Evolutionary conservation across 371 early-diverging fungal species (phyloP).

Genomic region (Mucor indicus): DNA sequence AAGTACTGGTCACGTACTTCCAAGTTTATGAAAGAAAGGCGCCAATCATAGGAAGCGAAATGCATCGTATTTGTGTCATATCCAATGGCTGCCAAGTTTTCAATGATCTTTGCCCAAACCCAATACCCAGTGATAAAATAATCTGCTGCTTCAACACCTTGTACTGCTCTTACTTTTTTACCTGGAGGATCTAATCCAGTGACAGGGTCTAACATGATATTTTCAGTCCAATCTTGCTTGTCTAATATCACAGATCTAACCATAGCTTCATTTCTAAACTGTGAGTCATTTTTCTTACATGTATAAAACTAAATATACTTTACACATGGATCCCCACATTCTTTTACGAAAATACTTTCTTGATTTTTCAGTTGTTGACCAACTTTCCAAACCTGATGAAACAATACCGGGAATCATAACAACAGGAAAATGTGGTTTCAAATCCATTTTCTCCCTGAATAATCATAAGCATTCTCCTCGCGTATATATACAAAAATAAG

Average conservation of each 20-base stretch:
- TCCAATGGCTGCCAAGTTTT: constrained; percentile 85
- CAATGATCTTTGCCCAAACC: constrained; percentile 89
- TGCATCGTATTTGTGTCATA: constrained; percentile 89
- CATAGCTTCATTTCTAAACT: constrained; percentile 54
- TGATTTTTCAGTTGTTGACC: constrained; percentile 78
- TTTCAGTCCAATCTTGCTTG: constrained; percentile 83
- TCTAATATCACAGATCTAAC: constrained; percentile 79
- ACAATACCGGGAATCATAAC: constrained; percentile 92
- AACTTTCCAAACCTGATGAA: constrained; percentile 88
- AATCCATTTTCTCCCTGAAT: constrained; percentile 27
- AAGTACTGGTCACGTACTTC: constrained; percentile 88
- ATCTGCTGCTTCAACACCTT: constrained; percentile 90
- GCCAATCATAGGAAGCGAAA: constrained; percentile 93
- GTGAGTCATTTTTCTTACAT: not conserved
- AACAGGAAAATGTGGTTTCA: constrained; percentile 68
- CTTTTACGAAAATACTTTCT: constrained; percentile 84
- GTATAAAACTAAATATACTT: constrained; percentile 1
- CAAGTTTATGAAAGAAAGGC: constrained; percentile 79
- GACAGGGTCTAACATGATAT: constrained; percentile 76
- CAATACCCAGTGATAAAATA: constrained; percentile 93
- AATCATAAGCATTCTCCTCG: not conserved
- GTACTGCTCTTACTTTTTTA: constrained; percentile 83
- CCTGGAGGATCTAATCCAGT: constrained; percentile 89
- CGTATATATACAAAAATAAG: not conserved
- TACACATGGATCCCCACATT: constrained; percentile 89